Percentiles rank a stretch among this genome's conserved stretches.
Conservation (phyloP, 768 basidiomycete species). For the Lentinula sp. region DNA sequence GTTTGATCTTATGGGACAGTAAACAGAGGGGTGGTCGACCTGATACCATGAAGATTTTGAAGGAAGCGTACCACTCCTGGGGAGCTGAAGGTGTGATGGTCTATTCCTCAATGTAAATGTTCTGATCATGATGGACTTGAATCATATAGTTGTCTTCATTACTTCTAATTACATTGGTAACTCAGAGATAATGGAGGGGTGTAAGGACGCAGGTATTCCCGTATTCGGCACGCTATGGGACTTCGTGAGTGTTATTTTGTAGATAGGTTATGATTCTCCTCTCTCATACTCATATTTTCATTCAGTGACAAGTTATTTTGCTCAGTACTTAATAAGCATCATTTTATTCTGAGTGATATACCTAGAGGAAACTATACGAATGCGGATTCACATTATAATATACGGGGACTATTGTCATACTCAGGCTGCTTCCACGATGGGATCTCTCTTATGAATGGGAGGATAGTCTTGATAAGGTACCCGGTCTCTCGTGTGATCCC, state of each 20-base stretch:
- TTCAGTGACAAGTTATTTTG: neutral
- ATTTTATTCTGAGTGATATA: neutral
- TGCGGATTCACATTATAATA: neutral
- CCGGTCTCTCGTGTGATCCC: neutral
- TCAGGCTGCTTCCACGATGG: neutral
- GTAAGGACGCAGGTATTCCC: conserved; percentile 63
- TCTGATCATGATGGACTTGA: too few relatives aligned
- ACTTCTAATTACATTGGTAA: conserved; percentile 82
- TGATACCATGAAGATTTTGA: conserved; percentile 70
- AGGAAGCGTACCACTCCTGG: conserved; percentile 64
- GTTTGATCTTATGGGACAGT: conserved; percentile 72
- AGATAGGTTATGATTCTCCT: neutral
- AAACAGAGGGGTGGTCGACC: conserved; percentile 70
- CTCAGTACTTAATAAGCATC: neutral
- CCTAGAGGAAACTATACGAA: neutral
- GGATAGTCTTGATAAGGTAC: neutral
- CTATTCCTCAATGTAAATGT: too few relatives aligned
- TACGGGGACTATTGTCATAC: neutral
- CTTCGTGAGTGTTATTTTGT: conserved; percentile 32
- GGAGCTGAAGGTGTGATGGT: conserved; percentile 53
- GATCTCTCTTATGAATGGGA: neutral
- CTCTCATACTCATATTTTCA: neutral
- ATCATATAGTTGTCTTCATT: conserved; percentile 63
- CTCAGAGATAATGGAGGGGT: conserved; percentile 74
- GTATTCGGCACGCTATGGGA: conserved; percentile 71